Base-by-base conservation (phyloP, 768 basidiomycete species). In the Mycena pura region DNA sequence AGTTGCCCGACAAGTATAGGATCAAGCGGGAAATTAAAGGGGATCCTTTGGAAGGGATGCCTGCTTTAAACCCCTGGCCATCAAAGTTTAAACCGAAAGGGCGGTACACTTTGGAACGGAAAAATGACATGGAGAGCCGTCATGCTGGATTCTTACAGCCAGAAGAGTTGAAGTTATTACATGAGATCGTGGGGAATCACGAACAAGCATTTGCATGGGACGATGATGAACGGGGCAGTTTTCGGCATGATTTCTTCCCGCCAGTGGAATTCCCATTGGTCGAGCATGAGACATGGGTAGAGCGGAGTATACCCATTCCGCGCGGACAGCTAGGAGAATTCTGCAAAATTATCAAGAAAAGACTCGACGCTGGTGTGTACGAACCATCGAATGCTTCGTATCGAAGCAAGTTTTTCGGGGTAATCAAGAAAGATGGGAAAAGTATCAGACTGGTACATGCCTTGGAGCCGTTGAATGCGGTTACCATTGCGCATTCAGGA, bases 371-470 rank as follows among this genome's bases (percentile, higher is more conserved):
- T 0, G 62, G 62, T 1, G 67, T 55, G 0, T 67, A 60, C 36
- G 66, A 62, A 17, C 47, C 41, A 1, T 63, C 40, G 1, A 40
- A 57, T 19, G 24, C 60, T 1, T 51, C 62, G 13, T 78, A 78
- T 25, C 57, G 73, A 0, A 76, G 74, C 0, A 48, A 69, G 4
- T 75, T 71, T 71, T 79, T 77, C 38, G 74, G 70, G 19, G 71
- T 78, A 0, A 29, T 60, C 10, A 60, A 60, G 52, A 70, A 72
- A 21, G 66, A 71, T 36, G 62, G 69, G 4, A 68, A 66, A 34
- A 63, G 58, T 0, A 60, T 75, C 2, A 44, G 66, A 0, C n/a
- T 72, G 4, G 69, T 74, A 0, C 72, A 73, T 29, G 64, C 68
- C 29, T 49, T 74, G 14, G 68, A 74, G 50, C 68, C 67, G 1